Evolutionary conservation across 2,329 filamentous ascomycete species (phyloP), one percentile per base, ranked within the genome.

Genomic region (Lojkania enalia): DNA sequence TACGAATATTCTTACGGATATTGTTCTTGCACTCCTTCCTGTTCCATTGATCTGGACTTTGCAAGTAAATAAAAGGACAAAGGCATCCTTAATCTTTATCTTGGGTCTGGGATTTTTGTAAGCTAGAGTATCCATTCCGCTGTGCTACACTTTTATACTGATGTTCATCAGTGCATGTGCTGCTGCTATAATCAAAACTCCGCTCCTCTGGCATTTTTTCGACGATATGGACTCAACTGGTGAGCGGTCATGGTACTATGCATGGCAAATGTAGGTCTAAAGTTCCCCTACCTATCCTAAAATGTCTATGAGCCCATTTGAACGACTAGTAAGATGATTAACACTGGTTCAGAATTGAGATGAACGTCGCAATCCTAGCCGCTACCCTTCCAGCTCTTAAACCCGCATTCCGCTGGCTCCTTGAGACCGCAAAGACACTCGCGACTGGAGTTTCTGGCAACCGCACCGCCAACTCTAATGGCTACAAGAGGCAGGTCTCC

Each of bases 1-100:
- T 14, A 69, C 74, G 52, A 77, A 77, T 52, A 77, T 79, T 27
- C 5, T 75, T 4, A 72, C 77, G 3, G 77, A 79, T 44, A 46
- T 74, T 23, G 72, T 71, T 55, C 73, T 79, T 29, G 64, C 78
- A 5, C 39, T 63, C 0, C 62, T 79, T 1, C 77, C 77, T 1
- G 61, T 79, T 25, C 66, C 64, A 1, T 72, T 76, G 1, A 63
- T 79, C 0, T 60, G 63, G 3, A 61, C 60, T 1, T 63, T 78
- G 4, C 69, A 75, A 42, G 74, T 77, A 5, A 73, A 75, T 0
- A 49, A 42, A 0, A 64, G 68, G 2, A 74, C 77, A 38, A 79
- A 78, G 53, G 54, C 74, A 7, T 77, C 74, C 0, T 66, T 83
- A 3, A 64, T 64, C 16, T 49, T 61, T 20, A 64, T 75, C 11